Percentiles rank a stretch among this genome's conserved stretches.
Conservation (phyloP, 441 rosid genomes). For the Metrosideros polymorpha region DNA sequence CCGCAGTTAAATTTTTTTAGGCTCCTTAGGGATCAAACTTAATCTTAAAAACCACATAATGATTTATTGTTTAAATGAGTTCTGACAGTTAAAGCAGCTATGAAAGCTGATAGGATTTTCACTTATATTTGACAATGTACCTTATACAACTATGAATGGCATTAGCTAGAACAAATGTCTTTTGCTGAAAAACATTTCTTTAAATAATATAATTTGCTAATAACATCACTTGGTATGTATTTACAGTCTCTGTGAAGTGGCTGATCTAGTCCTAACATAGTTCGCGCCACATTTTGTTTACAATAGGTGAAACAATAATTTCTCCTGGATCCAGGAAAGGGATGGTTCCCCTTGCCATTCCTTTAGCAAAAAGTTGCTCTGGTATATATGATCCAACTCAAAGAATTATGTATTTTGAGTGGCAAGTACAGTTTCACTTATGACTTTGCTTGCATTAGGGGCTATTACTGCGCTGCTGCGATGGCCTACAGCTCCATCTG, state of each 20-base stretch:
- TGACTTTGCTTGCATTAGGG: slow-evolving; percentile 28
- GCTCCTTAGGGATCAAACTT: background rate
- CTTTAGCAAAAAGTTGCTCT: slow-evolving; percentile 45
- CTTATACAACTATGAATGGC: background rate
- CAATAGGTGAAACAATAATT: slow-evolving; percentile 50
- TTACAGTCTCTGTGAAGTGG: background rate
- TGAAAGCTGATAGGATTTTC: background rate
- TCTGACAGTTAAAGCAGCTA: background rate
- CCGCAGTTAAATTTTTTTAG: background rate
- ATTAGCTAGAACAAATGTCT: background rate
- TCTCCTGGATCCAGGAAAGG: slow-evolving; percentile 80
- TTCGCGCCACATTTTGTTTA: background rate
- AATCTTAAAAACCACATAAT: background rate
- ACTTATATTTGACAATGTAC: background rate
- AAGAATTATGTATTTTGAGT: background rate
- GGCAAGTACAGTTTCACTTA: background rate
- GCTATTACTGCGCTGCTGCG: slow-evolving; percentile 56
- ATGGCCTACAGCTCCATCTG: slow-evolving; percentile 85
- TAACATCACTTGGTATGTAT: background rate
- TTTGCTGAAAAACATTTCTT: background rate
- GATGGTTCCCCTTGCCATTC: slow-evolving; percentile 70
- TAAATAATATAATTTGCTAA: background rate
- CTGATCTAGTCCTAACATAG: background rate
- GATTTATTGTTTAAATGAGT: background rate
- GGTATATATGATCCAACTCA: slow-evolving; percentile 25